Percentiles rank a stretch among this genome's conserved stretches.
Evolutionary conservation across 2,329 filamentous ascomycete genomes (phyloP).

Genomic region (Nannizzia gypsea): DNA sequence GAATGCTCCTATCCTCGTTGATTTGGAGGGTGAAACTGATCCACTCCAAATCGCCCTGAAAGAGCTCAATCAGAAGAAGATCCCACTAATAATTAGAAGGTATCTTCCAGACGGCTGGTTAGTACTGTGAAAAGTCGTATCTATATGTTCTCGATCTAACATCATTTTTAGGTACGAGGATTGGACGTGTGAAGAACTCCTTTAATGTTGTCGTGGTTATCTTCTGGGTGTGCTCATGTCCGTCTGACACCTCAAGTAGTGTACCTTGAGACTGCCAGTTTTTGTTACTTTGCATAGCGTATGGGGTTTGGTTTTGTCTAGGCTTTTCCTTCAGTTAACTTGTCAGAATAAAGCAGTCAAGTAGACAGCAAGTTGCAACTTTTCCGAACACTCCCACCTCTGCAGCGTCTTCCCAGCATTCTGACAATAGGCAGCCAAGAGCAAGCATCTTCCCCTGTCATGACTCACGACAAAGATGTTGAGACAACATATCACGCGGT

Average conservation of each 20-base stretch:
- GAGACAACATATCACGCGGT: neutral
- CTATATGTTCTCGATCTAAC: neutral
- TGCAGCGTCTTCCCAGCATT: neutral
- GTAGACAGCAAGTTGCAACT: neutral
- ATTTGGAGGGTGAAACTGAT: conserved; percentile 94
- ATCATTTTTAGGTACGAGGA: conserved; percentile 68
- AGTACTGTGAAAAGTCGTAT: conserved; percentile 26
- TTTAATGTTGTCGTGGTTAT: conserved; percentile 33
- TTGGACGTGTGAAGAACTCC: conserved; percentile 94
- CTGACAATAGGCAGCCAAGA: neutral
- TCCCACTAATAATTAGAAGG: conserved; percentile 83
- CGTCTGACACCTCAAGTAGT: neutral
- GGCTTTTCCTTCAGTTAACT: neutral
- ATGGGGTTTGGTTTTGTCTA: conserved; percentile 12
- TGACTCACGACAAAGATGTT: neutral
- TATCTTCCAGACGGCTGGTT: conserved; percentile 96
- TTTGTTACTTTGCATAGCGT: conserved; percentile 8
- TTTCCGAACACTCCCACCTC: neutral
- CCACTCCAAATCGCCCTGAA: conserved; percentile 95
- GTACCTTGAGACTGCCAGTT: neutral
- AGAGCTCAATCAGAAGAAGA: conserved; percentile 96
- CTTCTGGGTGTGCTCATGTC: neutral
- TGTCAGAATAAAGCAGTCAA: neutral
- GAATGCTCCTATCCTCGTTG: conserved; percentile 93
- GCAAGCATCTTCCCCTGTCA: neutral